These are phyloP conservation scores for Paraphaeosphaeria minitans DNA, from an alignment of 2,329 filamentous ascomycete species.

Conservation along the genomic window DNA sequence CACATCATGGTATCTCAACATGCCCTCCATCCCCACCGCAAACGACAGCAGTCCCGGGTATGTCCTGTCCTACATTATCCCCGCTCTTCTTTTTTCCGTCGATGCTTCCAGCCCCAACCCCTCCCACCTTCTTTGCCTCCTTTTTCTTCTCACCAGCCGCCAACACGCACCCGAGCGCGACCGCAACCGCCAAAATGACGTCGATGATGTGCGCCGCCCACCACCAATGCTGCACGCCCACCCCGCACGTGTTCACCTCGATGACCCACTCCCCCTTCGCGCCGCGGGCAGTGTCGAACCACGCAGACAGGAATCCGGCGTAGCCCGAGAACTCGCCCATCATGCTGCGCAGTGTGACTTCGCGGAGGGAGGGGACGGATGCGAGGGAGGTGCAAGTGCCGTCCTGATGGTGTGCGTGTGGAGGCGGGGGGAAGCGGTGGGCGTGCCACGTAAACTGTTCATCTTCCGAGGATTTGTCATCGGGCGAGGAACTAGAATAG, in stretches of 20 bases:
- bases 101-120: background rate
- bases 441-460: conserved; percentile 29
- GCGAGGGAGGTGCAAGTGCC: conserved; percentile 21
- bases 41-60: too few species aligned
- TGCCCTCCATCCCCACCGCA: background rate
- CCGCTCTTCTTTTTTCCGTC: background rate
- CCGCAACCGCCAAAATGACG: conserved; percentile 48
- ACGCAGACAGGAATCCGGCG: conserved; percentile 82
- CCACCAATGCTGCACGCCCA: conserved; percentile 92
- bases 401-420: conserved; percentile 43
- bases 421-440: conserved; percentile 23
- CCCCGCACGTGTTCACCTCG: conserved; percentile 76
- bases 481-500: background rate
- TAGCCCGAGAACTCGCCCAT: conserved; percentile 97
- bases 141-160: too few species aligned
- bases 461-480: background rate
- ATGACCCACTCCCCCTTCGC: conserved; percentile 85
- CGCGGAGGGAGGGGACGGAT: conserved; percentile 67
- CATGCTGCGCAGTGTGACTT: conserved; percentile 95
- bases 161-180: background rate
- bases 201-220: conserved; percentile 85
- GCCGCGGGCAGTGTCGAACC: conserved; percentile 74
- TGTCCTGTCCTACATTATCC: background rate
- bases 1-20: background rate
- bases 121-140: background rate